Percentiles rank a stretch among this genome's conserved stretches.
phyloP scores from a whole-genome alignment of 2,329 filamentous ascomycete genomes.

The Lachnellula hyalina region DNA sequence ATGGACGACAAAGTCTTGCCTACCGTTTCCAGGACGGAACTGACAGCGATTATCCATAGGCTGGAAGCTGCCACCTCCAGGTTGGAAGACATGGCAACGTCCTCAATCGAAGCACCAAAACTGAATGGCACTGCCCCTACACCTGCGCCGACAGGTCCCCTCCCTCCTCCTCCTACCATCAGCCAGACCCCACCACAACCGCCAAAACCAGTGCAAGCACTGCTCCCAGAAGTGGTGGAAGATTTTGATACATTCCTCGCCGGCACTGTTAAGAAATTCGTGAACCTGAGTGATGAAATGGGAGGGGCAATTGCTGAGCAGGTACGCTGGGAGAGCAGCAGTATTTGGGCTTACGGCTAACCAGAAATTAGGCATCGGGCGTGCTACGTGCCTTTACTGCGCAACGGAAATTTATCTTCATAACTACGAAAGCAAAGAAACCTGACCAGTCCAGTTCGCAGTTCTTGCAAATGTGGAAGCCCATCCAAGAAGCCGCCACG shows the following conservation, averaged over 20 bases:
- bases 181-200: slow-evolving; percentile 41
- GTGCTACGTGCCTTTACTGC: slow-evolving; percentile 67
- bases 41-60: slow-evolving; percentile 47
- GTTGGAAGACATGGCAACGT: slow-evolving; percentile 90
- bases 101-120: slow-evolving; percentile 55
- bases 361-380: slow-evolving; percentile 40
- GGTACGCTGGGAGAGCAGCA: slow-evolving; percentile 41
- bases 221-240: slow-evolving; percentile 47
- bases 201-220: slow-evolving; percentile 48
- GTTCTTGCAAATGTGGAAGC: slow-evolving; percentile 75
- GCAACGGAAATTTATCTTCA: slow-evolving; percentile 81
- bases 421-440: slow-evolving; percentile 88
- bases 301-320: slow-evolving; percentile 77
- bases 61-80: slow-evolving; percentile 95
- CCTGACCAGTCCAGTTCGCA: slow-evolving; percentile 62
- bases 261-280: slow-evolving; percentile 70
- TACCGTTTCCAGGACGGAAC: slow-evolving; percentile 21
- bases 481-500: slow-evolving; percentile 77
- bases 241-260: slow-evolving; percentile 80
- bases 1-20: slow-evolving; percentile 25
- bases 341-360: slow-evolving; percentile 6
- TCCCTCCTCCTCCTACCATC: slow-evolving; percentile 31
- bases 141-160: slow-evolving; percentile 34
- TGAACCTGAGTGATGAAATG: slow-evolving; percentile 70
- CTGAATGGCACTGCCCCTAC: slow-evolving; percentile 39